Percentiles rank a stretch among this genome's conserved stretches.
Conservation (phyloP, 1,284 basidiomycete genomes). For the Moesziomyces sp. region DNA sequence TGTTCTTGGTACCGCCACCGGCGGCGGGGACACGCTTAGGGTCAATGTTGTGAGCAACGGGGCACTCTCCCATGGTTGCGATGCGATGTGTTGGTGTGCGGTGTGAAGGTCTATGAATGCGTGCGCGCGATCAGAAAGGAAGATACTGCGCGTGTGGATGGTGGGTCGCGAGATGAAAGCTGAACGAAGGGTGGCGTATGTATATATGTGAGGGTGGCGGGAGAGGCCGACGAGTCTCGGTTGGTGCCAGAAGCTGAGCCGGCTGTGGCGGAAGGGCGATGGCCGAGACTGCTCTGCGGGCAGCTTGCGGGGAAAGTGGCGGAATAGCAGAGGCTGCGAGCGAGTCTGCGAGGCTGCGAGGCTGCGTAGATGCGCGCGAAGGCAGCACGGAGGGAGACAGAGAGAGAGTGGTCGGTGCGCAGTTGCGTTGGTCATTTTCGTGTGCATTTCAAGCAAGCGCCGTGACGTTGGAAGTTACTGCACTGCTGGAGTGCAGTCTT, state of each 20-base stretch:
- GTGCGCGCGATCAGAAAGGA: background rate
- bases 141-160: background rate
- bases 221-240: no score
- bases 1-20: conserved; percentile 34
- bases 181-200: background rate
- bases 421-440: no score
- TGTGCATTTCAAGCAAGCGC: background rate
- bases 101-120: no score
- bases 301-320: background rate
- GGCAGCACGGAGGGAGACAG: no score
- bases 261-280: background rate
- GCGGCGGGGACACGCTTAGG: conserved; percentile 34
- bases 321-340: background rate
- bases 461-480: background rate
- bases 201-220: background rate
- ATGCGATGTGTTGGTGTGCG: background rate
- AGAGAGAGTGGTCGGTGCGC: background rate
- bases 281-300: background rate
- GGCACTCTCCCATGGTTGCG: conserved; percentile 34
- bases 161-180: background rate
- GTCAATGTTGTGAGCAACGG: conserved; percentile 39
- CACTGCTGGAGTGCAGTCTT: background rate
- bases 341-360: no score
- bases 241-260: background rate
- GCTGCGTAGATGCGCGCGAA: no score